A percentile compares a stretch with the other conserved stretches of the same genome.
Evolutionary conservation across 1,284 basidiomycete species (phyloP).

Genomic region (Mycosarcoma maydis): DNA sequence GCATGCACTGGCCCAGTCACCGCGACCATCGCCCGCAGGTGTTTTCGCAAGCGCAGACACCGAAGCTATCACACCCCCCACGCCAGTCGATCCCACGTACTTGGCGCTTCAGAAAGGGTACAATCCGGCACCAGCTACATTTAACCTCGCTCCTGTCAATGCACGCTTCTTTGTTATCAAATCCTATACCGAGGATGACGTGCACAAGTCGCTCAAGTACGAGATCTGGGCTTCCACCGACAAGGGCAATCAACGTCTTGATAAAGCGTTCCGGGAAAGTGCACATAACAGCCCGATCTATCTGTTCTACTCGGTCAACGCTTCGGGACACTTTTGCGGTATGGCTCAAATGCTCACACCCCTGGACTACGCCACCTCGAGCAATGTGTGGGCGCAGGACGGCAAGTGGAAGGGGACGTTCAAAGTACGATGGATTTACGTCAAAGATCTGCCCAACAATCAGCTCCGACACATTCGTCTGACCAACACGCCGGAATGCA

Average conservation of each 20-base stretch:
- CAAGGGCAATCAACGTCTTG: conserved; percentile 64
- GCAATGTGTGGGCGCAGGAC: conserved; percentile 65
- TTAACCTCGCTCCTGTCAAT: conserved; percentile 39
- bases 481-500: conserved; percentile 58
- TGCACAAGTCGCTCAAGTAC: conserved; percentile 62
- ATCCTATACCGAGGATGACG: conserved; percentile 65
- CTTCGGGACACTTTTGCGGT: conserved; percentile 64
- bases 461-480: conserved; percentile 61
- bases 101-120: conserved; percentile 41
- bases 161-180: conserved; percentile 66
- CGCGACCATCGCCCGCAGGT: conserved; percentile 8
- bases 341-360: conserved; percentile 65
- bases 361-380: conserved; percentile 59
- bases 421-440: conserved; percentile 64
- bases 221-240: conserved; percentile 67
- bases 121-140: conserved; percentile 46
- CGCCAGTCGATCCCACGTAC: conserved; percentile 19
- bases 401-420: conserved; percentile 66
- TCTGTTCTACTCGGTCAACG: conserved; percentile 66
- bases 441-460: conserved; percentile 64
- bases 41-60: neutral
- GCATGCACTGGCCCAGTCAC: conserved; percentile 6
- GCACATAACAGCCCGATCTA: conserved; percentile 55
- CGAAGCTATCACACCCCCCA: conserved; percentile 4
- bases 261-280: conserved; percentile 54